Evolutionary conservation across 192 early-diverging fungal genomes (phyloP), one percentile per base, ranked within the genome.

Genomic region (Tieghemiomyces parasiticus): DNA sequence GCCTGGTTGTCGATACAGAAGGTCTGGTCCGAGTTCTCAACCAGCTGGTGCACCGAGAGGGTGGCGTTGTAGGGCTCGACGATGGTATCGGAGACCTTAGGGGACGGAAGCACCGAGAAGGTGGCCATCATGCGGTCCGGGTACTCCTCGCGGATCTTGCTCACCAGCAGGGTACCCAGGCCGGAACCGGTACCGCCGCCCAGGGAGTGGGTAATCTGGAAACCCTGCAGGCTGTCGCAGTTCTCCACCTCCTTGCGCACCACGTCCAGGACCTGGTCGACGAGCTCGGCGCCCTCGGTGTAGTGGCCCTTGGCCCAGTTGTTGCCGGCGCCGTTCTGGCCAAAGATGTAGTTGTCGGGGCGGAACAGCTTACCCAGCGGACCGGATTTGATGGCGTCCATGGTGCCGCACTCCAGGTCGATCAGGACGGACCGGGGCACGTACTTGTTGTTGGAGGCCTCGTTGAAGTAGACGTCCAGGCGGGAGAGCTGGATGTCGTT

Each of bases 281-380:
- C 73, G 9, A 87, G 62, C 64, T 87, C 85, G 6, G 85, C 84
- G 33, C 85, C 84, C 69, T 87, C 85, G 19, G 84, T 86, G 55
- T 87, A 87, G 62, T 85, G 80, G 29, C 85, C 85, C 70, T 88
- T 92, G 46, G 92, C 92, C 89, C 90, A 93, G 71, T 92, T 89
- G 77, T 93, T 95, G 56, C 92, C 92, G n/a, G 92, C 91, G 52
- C 92, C 92, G 46, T 69, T 78, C 49, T 73, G 62, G 8, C 76
- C 84, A 61, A 68, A 68, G 24, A 85, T 60, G 56, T 78, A 80
- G 69, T 79, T 83, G 61, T 87, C 85, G 16, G 85, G 85, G 6
- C 81, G 71, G 71, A 84, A 86, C 52, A 87, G 65, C 10, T 58
- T 29, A 46, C 84, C 82, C 50, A 74, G 79, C 24, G 71, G 63